These are phyloP conservation scores for Fusarium sp. DNA, from an alignment of 2,329 filamentous ascomycete genomes.

Conservation along the genomic window DNA sequence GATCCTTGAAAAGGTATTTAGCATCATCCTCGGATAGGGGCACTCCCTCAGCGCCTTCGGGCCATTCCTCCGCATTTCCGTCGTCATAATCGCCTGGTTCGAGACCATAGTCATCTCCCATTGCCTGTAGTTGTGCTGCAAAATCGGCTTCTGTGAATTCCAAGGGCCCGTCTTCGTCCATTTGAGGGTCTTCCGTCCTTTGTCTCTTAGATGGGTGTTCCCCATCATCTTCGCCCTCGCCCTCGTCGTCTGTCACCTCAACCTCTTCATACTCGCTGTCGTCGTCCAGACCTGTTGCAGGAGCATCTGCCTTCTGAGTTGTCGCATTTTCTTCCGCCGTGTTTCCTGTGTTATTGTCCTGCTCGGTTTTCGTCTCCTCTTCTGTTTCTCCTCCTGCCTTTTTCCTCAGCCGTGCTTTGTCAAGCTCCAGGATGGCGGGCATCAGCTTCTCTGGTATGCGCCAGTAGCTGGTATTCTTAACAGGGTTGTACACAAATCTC, in stretches of 20 bases:
- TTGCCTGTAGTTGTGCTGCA: slow-evolving; percentile 87
- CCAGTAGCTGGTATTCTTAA: slow-evolving; percentile 92
- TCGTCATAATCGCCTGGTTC: slow-evolving; percentile 82
- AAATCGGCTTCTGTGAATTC: slow-evolving; percentile 97
- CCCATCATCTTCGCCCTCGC: slow-evolving; percentile 73
- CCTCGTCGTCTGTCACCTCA: slow-evolving; percentile 58
- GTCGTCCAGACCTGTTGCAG: slow-evolving; percentile 45
- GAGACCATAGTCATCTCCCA: slow-evolving; percentile 86
- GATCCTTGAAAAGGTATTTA: slow-evolving; percentile 81
- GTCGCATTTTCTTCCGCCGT: background rate
- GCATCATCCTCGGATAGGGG: slow-evolving; percentile 81
- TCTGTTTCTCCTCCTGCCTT: slow-evolving; percentile 58
- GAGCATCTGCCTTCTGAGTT: background rate
- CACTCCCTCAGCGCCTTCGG: slow-evolving; percentile 77
- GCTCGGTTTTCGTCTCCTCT: slow-evolving; percentile 17
- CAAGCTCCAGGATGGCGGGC: slow-evolving; percentile 77
- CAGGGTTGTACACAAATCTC: slow-evolving; percentile 88
- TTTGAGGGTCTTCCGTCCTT: slow-evolving; percentile 69
- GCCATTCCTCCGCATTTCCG: slow-evolving; percentile 68
- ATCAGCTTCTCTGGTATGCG: slow-evolving; percentile 90
- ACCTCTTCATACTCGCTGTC: slow-evolving; percentile 71
- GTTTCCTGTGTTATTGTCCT: slow-evolving; percentile 11
- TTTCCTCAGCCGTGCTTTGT: slow-evolving; percentile 75
- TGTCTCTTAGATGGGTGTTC: slow-evolving; percentile 70
- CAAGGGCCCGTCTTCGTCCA: slow-evolving; percentile 63